A percentile compares a stretch with the other conserved stretches of the same genome.
These are phyloP conservation scores for Yamadazyma mexicana DNA, from an alignment of 1,139 yeast genomes.

Conservation along the genomic window DNA sequence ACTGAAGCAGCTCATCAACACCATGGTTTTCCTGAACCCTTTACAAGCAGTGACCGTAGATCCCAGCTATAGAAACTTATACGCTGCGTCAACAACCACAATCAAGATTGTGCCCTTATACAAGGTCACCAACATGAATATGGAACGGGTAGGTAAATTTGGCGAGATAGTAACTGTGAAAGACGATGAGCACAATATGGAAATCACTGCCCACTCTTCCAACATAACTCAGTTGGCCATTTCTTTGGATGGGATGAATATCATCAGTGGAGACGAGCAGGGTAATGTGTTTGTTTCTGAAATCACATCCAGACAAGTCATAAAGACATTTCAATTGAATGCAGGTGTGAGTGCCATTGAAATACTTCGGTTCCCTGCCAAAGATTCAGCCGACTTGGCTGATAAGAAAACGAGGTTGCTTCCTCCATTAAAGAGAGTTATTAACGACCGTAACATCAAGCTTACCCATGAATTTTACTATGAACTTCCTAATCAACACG, in stretches of 20 bases:
- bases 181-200: conserved; percentile 23
- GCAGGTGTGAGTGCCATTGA: conserved; percentile 33
- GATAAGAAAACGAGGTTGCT: conserved; percentile 44
- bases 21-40: conserved; percentile 65
- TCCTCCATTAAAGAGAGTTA: conserved; percentile 62
- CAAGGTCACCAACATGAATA: conserved; percentile 36
- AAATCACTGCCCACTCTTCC: conserved; percentile 59
- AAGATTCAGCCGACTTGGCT: conserved; percentile 13
- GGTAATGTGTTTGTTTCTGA: conserved; percentile 76
- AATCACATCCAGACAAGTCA: conserved; percentile 72
- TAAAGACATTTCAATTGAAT: conserved; percentile 60
- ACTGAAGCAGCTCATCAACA: conserved; percentile 52
- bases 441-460: conserved; percentile 36
- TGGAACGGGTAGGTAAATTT: conserved; percentile 59
- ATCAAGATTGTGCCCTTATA: conserved; percentile 62
- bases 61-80: conserved; percentile 76
- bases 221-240: conserved; percentile 54
- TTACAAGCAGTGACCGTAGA: conserved; percentile 67
- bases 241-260: conserved; percentile 72
- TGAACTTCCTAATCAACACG: conserved; percentile 1
- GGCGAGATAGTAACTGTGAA: conserved; percentile 51
- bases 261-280: conserved; percentile 70
- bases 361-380: conserved; percentile 19
- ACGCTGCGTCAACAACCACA: conserved; percentile 68
- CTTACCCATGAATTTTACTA: conserved; percentile 4